Conservation (phyloP, 257 asterid species). For the Salvia miltiorrhiza region DNA sequence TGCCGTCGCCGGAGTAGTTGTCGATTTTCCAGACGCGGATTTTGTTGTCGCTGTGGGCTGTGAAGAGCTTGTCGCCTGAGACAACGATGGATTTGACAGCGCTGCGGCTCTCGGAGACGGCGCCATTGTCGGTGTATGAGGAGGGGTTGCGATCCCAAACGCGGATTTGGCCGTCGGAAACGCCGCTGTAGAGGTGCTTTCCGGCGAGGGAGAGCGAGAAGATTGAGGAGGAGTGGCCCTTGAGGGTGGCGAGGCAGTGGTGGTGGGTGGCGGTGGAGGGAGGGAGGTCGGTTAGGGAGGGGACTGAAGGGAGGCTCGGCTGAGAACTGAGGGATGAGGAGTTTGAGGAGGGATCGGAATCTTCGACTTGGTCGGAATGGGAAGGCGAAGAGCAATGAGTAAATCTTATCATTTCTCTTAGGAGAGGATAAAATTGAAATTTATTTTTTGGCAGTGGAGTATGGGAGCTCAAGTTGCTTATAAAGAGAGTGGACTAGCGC, state of each 20-base stretch:
- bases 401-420: slow-evolving; percentile 27
- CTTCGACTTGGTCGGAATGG: slow-evolving; percentile 20
- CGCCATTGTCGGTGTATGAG: background rate
- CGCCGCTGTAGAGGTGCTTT: slow-evolving; percentile 55
- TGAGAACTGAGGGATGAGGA: slow-evolving; percentile 51
- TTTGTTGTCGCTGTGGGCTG: slow-evolving; percentile 68
- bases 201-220: slow-evolving; percentile 55
- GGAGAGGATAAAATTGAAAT: background rate
- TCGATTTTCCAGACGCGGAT: slow-evolving; percentile 73
- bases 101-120: slow-evolving; percentile 29
- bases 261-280: slow-evolving; percentile 20
- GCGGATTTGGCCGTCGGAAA: slow-evolving; percentile 53
- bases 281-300: slow-evolving; percentile 44
- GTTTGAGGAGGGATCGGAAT: slow-evolving; percentile 20
- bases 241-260: slow-evolving; percentile 46
- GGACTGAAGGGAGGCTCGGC: slow-evolving; percentile 61
- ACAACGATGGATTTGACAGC: slow-evolving; percentile 45
- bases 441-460: background rate
- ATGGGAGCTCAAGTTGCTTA: background rate
- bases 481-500: background rate
- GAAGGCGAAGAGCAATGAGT: slow-evolving; percentile 27
- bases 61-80: slow-evolving; percentile 47
- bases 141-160: slow-evolving; percentile 38
- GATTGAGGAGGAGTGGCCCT: slow-evolving; percentile 44
- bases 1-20: background rate